Evolutionary conservation across 2,329 filamentous ascomycete genomes (phyloP).

Genomic region (Drechslera avenae): DNA sequence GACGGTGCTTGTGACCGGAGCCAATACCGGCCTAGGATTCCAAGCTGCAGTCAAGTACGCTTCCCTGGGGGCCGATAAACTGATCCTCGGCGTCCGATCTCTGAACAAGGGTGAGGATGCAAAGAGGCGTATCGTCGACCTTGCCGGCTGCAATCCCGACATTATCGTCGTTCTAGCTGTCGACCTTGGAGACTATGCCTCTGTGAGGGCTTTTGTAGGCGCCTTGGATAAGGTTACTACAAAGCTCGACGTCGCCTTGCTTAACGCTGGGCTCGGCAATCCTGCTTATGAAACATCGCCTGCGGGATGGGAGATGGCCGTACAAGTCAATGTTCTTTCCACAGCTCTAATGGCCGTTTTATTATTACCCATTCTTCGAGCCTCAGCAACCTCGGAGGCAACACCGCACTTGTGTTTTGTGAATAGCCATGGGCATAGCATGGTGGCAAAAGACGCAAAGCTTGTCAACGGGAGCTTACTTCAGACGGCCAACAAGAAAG

Average conservation of each 20-base stretch:
- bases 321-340: conserved; percentile 45
- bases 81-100: conserved; percentile 53
- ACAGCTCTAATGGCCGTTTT: conserved; percentile 39
- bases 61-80: conserved; percentile 34
- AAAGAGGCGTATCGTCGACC: conserved; percentile 40
- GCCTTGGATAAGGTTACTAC: conserved; percentile 9
- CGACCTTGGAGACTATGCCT: conserved; percentile 49
- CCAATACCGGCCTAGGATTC: conserved; percentile 7
- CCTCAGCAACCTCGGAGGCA: neutral
- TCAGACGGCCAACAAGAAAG: no score
- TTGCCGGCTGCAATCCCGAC: conserved; percentile 16
- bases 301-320: conserved; percentile 27
- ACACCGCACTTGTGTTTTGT: no score
- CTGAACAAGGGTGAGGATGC: conserved; percentile 48
- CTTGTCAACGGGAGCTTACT: no score
- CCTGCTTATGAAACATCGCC: conserved; percentile 21
- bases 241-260: conserved; percentile 38
- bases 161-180: conserved; percentile 52
- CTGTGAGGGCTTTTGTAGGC: conserved; percentile 43
- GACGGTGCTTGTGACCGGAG: conserved; percentile 5
- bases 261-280: conserved; percentile 43
- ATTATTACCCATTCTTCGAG: conserved; percentile 19
- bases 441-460: neutral
- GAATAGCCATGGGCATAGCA: no score
- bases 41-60: conserved; percentile 23